Base-by-base conservation (phyloP, 495 filamentous ascomycete genomes). In the Massariosphaeria phaeospora region DNA sequence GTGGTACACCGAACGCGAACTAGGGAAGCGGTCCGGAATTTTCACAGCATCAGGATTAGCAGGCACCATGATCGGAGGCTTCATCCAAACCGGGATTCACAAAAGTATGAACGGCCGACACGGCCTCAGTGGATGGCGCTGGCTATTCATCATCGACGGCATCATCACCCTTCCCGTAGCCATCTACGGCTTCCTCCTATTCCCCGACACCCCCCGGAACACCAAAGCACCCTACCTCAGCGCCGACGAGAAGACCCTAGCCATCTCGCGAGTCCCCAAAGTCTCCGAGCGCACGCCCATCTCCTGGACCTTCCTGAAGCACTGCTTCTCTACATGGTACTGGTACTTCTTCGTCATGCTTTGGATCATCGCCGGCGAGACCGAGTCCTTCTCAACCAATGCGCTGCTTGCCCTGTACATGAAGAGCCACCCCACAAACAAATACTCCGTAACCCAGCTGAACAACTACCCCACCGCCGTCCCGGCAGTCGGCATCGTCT, bases 1-100 rank as follows among this genome's bases (percentile, higher is more conserved):
- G 0, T 87, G 83, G 83, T 87, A 87, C 55, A 84, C 75, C 2
- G 73, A 78, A 51, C 69, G 70, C 29, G 84, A 87, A 66, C 70
- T 85, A 1, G 82, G 79, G 1, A 87, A 85, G 62, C 74, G 84
- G 2, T 78, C 69, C 17, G 70, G 67, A 0, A 68, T 73, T 29
- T 76, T 75, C 66, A 70, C 67, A 0, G 65, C 67, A 0, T 69
- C 63, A 0, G 70, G 70, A 0, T 51, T 73, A 3, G 68, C 66
- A 0, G 73, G 72, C 8, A 72, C 68, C 3, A 73, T 75, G 72
- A 73, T 76, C 45, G 66, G 67, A 2, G 73, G 73, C 29, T 81
- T 83, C 58, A 76, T 86, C 45, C 80, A 84, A 64, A 77, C 75
- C 1, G 80, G 78, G 1, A 80, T 84, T 47, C 70, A 84, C 58